Base-by-base conservation (phyloP, 768 basidiomycete genomes). In the Macrolepiota dolichaula region DNA sequence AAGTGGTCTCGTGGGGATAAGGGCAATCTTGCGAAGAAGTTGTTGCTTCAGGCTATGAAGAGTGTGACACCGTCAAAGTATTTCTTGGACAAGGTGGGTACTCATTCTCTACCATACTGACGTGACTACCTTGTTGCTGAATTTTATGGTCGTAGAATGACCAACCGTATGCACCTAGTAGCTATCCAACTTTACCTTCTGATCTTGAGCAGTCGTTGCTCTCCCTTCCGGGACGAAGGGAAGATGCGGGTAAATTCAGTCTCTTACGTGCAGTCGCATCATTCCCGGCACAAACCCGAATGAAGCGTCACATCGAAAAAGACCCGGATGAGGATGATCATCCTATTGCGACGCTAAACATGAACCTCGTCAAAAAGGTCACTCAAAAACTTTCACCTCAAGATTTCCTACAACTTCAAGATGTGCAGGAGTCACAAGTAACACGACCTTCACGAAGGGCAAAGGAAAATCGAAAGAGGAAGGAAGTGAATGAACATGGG, bases 61-160 rank as follows among this genome's bases (percentile, higher is more conserved):
- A 79, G 76, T 56, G 74, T 80, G n/a, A 80, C 79, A 0, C 79
- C 79, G 1, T 66, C 72, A 2, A 67, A 68, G 10, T 80, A 76
- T 62, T 80, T 76, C 57, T 51, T 76, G 13, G 71, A 79, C 57
- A 79, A 77, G 71, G 79, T 75, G 47, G 60, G 67, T 35, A n/a
- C 19, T 44, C 19, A 40, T 51, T 25, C 35, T 42, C 40, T 13
- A 12, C n/a, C n/a, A n/a, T n/a, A n/a, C 13, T 42, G 40, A 13
- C 40, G n/a, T n/a, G 13, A n/a, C 10, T 42, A 13, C 40, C 40
- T 4, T 49, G 9, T 47, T 46, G 44, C 44, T 46, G 2, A 22
- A 44, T 19, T 0, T n/a, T 22, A n/a, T n/a, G n/a, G 42, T 1
- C 19, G 19, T 7, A 80, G 79, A 73, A 79, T 19, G 74, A 72